Conservation (phyloP, 1,284 basidiomycete genomes). For the Takashimella koratensis region DNA sequence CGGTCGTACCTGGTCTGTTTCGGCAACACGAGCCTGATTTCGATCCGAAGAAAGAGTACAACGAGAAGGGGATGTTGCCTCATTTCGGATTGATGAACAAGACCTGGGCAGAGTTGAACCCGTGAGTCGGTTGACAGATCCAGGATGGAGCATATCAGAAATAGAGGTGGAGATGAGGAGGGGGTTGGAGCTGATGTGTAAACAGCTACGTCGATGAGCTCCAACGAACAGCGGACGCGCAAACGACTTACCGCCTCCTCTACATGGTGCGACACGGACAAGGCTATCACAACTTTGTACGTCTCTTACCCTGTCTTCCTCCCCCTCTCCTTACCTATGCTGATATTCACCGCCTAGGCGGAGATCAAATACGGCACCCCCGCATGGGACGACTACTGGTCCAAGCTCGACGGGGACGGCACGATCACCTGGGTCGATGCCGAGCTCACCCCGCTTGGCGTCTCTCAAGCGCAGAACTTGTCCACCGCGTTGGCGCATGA, state of each 20-base stretch:
- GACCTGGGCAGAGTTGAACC: constrained; percentile 21
- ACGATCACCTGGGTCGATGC: constrained; percentile 38
- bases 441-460: constrained; percentile 25
- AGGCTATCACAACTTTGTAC: constrained; percentile 32
- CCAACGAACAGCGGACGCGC: constrained; percentile 24
- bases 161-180: too few relatives aligned
- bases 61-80: constrained; percentile 15
- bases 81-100: constrained; percentile 41
- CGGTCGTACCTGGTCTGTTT: constrained; percentile 23
- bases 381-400: constrained; percentile 42
- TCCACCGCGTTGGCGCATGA: not conserved
- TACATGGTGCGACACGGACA: constrained; percentile 48
- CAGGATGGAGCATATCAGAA: too few relatives aligned
- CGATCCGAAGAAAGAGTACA: constrained; percentile 25
- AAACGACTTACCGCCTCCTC: constrained; percentile 43
- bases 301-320: not conserved
- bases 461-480: constrained; percentile 20
- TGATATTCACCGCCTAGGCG: constrained; percentile 27
- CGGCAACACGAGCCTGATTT: constrained; percentile 17
- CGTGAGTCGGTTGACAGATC: too few relatives aligned
- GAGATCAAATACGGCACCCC: constrained; percentile 39
- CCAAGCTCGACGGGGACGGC: constrained; percentile 25
- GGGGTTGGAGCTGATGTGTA: constrained; percentile 5
- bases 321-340: not conserved
- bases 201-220: constrained; percentile 23